A percentile compares a stretch with the other conserved stretches of the same genome.
Evolutionary conservation across 176 grass and related monocot genomes (phyloP).

Genomic region (Sorghum bicolor): Sorghum_bicolor_NCBIv3 NC_012877.2:926501-927000

Average conservation of each 20-base stretch:
- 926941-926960: background rate
- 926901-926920: background rate
- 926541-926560: background rate
- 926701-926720: background rate
- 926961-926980: background rate
- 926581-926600: conserved; percentile 32
- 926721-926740: background rate
- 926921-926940: background rate
- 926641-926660: conserved; percentile 12
- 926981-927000: background rate
- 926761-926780: conserved; percentile 39
- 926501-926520: background rate
- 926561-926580: background rate
- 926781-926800: conserved; percentile 89
- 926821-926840: background rate
- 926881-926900: background rate
- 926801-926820: conserved; percentile 74
- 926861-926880: background rate
- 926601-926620: conserved; percentile 49
- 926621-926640: conserved; percentile 31
- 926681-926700: background rate
- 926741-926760: conserved; percentile 47
- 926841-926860: background rate
- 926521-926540: background rate
- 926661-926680: background rate